Evolutionary conservation across 2,329 filamentous ascomycete species (phyloP), one percentile per base, ranked within the genome.

Genomic region (Xylaria sp.): DNA sequence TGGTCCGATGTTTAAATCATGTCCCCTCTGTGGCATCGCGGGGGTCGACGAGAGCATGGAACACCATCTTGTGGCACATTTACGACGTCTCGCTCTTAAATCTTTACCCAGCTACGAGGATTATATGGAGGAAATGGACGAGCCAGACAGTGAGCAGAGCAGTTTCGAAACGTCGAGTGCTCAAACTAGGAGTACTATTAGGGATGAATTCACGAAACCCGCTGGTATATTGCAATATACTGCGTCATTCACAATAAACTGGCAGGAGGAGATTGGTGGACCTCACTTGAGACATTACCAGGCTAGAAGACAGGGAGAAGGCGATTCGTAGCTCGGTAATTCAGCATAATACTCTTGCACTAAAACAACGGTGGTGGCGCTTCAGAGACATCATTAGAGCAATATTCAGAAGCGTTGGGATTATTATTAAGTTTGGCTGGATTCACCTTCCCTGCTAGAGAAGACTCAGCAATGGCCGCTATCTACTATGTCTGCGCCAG

Each of bases 31-130:
- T n/a, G 43, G 43, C 0, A 43, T 43, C 20, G 34, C 39, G 8
- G 36, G 28, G 20, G 25, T 20, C 34, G 41, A 59, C 23, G 41
- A 41, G 3, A 36, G 20, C 15, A 48, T 60, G 30, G 57, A 60
- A 36, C 18, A 48, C 4, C 57, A 60, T 36, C 28, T 60, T 25
- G 57, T 60, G 9, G 57, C 43, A 20, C 57, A 60, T 30, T 23
- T 48, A 18, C 57, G 28, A 12, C 15, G 13, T 36, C 13, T 48
- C 18, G 43, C 57, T 10, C 15, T 60, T 10, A 60, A 48, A 25
- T 60, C 57, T 1, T n/a, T 60, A 4, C 57, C 57, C 10, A 48
- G 41, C 20, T 60, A 60, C n/a, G 57, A 48, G 30, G 57, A 60
- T 15, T 41, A 48, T 7, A 23, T 34, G 23, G 39, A 45, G 23